Base-by-base conservation (phyloP, 179 eudicot species). In the Silene coronaria region DNA sequence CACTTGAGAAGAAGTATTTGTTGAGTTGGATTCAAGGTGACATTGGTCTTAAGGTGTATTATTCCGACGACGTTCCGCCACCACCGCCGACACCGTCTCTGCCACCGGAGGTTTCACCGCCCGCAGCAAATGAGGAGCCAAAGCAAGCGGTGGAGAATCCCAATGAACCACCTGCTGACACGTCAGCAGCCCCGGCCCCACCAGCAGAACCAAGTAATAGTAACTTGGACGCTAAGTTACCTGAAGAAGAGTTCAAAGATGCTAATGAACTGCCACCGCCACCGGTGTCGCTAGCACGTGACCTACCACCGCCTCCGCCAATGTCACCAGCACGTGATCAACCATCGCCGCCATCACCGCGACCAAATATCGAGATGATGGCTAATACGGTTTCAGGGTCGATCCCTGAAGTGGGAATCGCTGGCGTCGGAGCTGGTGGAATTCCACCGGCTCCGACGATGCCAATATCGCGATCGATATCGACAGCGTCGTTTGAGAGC, bases 21-120 rank as follows among this genome's bases (percentile, higher is more conserved):
- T 76, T 89, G 11, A 88, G 87, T 72, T 92, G 95, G 95, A 82
- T 90, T 51, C 91, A 82, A 48, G 99, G 99, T 4, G 93, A 95
- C 68, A 82, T 95, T 72, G 99, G 99, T 0, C 75, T 95, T 30
- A 95, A 95, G 82, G 84, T 92, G 22, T 95, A 95, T 53, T 89
- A 82, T 64, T 77, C 71, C 9, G 90, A 89, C 27, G 94, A 90
- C 51, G 83, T 78, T 0, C 67, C 79, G 5, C 58, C 84, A 4
- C 77, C 76, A 3, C 80, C 82, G 1, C 85, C 84, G 10, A 58
- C 65, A 1, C 80, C 81, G 6, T 30, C 77, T 34, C 55, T 76
- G 14, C 79, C 30, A 4, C 68, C 75, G 17, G 82, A 58, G 34
- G 3, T 3, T 1, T 38, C 71, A 0, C 75, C 75, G 0, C 69